Evolutionary conservation across 768 basidiomycete species (phyloP).

Genomic region (Albatrellus ellisii): DNA sequence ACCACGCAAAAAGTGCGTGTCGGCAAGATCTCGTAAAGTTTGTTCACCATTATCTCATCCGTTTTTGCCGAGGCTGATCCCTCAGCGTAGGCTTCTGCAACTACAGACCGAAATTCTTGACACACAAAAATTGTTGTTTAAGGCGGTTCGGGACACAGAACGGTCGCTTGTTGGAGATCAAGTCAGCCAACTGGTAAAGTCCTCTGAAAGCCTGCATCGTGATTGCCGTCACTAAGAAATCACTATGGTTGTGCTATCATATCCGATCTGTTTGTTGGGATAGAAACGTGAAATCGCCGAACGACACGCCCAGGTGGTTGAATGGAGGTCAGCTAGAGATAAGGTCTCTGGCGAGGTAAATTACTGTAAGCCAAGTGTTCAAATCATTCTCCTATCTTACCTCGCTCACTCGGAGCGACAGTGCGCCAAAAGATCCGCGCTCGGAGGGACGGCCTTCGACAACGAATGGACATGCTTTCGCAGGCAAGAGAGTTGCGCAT

Average conservation of each 20-base stretch:
- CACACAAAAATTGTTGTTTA: constrained; percentile 32
- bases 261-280: constrained; percentile 18
- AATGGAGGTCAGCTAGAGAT: constrained; percentile 12
- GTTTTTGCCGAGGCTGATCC: not conserved
- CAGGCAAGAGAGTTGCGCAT: not conserved
- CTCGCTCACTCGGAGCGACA: constrained; percentile 14
- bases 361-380: constrained; percentile 28
- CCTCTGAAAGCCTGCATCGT: too few relatives aligned
- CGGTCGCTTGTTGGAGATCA: constrained; percentile 23
- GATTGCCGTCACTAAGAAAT: not conserved
- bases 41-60: constrained; percentile 15
- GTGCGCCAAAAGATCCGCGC: constrained; percentile 30
- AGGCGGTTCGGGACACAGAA: constrained; percentile 36
- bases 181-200: constrained; percentile 4
- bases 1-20: constrained; percentile 32
- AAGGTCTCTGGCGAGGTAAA: constrained; percentile 21
- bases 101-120: constrained; percentile 41
- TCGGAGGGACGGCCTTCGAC: constrained; percentile 21
- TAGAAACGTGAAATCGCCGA: constrained; percentile 63
- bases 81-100: constrained; percentile 31
- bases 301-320: constrained; percentile 43
- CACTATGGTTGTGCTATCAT: constrained; percentile 2
- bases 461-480: not conserved
- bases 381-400: constrained; percentile 1
- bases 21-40: constrained; percentile 68